phyloP scores from a whole-genome alignment of 2,329 filamentous ascomycete species.

The Periglandula ipomoeae region DNA sequence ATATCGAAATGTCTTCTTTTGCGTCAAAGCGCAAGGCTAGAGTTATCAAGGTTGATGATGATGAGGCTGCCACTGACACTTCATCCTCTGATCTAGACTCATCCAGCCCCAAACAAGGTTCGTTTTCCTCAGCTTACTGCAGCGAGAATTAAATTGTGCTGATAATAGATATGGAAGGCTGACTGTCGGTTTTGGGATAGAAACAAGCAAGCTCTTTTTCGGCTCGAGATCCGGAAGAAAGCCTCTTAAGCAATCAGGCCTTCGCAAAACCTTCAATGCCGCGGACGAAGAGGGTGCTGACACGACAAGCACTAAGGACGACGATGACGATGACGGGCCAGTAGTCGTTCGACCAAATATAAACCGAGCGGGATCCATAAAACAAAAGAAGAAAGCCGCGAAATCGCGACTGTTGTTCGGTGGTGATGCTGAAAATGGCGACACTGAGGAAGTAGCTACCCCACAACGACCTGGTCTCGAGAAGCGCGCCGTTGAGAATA shows the following conservation, averaged over 20 bases:
- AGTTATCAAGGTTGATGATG: conserved; percentile 63
- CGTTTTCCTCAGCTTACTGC: conserved; percentile 16
- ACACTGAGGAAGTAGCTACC: conserved; percentile 40
- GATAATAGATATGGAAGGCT: conserved; percentile 24
- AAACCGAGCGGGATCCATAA: conserved; percentile 37
- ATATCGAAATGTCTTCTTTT: conserved; percentile 42
- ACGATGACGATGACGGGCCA: conserved; percentile 36
- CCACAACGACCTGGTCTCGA: conserved; percentile 60
- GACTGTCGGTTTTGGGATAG: conserved; percentile 17
- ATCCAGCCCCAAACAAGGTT: conserved; percentile 25
- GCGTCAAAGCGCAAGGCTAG: conserved; percentile 59
- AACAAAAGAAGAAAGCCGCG: conserved; percentile 55
- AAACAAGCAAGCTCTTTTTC: conserved; percentile 29
- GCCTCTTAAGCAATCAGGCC: conserved; percentile 46
- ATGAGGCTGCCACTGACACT: conserved; percentile 38
- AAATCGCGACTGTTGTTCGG: conserved; percentile 67
- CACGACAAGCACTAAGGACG: conserved; percentile 19
- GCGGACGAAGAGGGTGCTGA: conserved; percentile 25
- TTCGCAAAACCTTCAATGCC: conserved; percentile 47
- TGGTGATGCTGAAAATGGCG: conserved; percentile 40
- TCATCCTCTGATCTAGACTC: conserved; percentile 14
- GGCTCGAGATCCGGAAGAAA: conserved; percentile 38
- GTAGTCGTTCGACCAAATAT: conserved; percentile 40
- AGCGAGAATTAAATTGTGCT: conserved; percentile 19
- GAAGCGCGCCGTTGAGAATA: conserved; percentile 57